Percentiles rank a stretch among this genome's conserved stretches.
Conservation (phyloP, 2,329 filamentous ascomycete genomes). For the Colletotrichum sp. region DNA sequence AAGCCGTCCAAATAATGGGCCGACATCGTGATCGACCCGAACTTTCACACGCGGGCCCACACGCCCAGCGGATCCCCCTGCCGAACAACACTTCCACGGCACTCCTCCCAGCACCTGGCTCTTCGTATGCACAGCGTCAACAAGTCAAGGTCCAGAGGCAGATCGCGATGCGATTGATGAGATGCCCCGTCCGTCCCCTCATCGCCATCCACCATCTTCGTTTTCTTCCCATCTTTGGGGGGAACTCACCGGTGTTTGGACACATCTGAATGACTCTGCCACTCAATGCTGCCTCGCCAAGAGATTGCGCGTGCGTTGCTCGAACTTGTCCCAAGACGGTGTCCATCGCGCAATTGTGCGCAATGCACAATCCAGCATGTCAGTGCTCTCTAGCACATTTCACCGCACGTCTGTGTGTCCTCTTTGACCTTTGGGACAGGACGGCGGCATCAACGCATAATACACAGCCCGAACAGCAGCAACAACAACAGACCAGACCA, state of each 20-base stretch:
- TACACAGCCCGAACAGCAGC: not conserved
- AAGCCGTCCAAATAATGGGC: not conserved
- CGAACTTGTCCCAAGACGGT: slow-evolving; percentile 11
- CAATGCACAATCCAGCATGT: not conserved
- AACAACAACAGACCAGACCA: slow-evolving; percentile 9
- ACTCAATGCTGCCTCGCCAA: not conserved
- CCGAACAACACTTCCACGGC: not conserved
- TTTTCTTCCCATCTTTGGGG: not conserved
- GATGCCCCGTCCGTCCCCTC: not conserved
- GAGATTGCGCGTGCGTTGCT: not conserved
- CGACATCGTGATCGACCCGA: slow-evolving; percentile 17
- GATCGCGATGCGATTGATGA: slow-evolving; percentile 5
- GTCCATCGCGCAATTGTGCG: slow-evolving; percentile 14
- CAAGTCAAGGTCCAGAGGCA: not conserved
- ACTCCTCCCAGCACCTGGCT: not conserved
- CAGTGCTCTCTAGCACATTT: not conserved
- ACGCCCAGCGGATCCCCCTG: not conserved
- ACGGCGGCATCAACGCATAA: not conserved
- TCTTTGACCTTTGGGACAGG: not conserved
- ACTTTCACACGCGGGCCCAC: slow-evolving; percentile 6
- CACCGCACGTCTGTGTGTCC: not conserved
- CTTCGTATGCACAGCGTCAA: not conserved
- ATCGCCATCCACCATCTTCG: not conserved
- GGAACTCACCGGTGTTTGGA: not conserved
- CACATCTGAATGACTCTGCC: slow-evolving; percentile 15